Conservation (phyloP, 2,329 filamentous ascomycete genomes). For the Xylaria sp. region DNA sequence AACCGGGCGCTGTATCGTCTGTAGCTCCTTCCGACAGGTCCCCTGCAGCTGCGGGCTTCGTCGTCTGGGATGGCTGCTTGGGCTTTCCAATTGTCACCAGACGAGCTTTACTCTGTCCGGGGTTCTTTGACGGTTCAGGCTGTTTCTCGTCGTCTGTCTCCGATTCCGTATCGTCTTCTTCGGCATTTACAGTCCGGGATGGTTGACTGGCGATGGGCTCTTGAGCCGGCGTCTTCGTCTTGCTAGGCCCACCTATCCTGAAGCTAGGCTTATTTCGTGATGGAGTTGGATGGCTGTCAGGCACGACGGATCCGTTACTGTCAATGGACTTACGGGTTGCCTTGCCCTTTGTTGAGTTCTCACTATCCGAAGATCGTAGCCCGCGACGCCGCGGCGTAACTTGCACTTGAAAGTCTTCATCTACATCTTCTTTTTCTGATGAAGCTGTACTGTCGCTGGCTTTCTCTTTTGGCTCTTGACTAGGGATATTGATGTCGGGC, state of each 20-base stretch:
- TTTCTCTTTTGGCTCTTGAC: constrained; percentile 31
- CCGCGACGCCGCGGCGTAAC: constrained; percentile 57
- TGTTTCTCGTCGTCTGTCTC: constrained; percentile 42
- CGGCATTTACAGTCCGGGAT: constrained; percentile 40
- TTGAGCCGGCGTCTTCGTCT: constrained; percentile 27
- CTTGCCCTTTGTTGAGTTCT: constrained; percentile 16
- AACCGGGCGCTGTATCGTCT: constrained; percentile 44
- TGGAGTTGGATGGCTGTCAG: constrained; percentile 38
- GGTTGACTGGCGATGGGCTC: constrained; percentile 40
- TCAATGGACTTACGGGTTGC: constrained; percentile 35
- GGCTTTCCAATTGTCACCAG: constrained; percentile 40
- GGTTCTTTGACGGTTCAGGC: constrained; percentile 35
- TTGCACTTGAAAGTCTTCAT: constrained; percentile 65
- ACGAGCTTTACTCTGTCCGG: constrained; percentile 28
- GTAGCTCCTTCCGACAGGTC: constrained; percentile 32
- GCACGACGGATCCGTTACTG: constrained; percentile 41
- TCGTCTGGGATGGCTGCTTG: constrained; percentile 47
- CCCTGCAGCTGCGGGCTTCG: constrained; percentile 42
- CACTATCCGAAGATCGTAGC: constrained; percentile 43
- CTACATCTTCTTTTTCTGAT: constrained; percentile 49
- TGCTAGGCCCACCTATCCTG: constrained; percentile 42
- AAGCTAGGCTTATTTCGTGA: constrained; percentile 34
- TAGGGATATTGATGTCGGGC: constrained; percentile 21
- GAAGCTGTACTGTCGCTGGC: constrained; percentile 37
- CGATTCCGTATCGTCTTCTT: constrained; percentile 48